phyloP scores from a whole-genome alignment of 2,329 filamentous ascomycete genomes.

The Aureobasidium zeae region DNA sequence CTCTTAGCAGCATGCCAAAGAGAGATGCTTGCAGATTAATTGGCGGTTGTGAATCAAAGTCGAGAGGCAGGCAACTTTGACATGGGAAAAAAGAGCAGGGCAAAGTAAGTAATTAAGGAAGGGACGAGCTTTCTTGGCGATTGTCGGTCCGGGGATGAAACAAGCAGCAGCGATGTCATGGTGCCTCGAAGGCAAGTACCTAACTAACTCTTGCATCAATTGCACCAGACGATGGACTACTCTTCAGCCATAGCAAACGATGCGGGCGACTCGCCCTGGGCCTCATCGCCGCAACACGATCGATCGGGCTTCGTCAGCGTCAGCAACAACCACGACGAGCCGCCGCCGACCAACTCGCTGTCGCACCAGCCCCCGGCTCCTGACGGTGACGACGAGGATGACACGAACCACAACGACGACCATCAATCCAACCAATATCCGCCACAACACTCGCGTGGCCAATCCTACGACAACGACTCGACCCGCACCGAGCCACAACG shows the following conservation, averaged over 20 bases:
- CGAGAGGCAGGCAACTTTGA: too few relatives aligned
- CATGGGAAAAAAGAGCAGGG: too few relatives aligned
- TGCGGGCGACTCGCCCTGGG: slow-evolving; percentile 57
- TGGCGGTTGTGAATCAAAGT: background rate
- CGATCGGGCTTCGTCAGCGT: slow-evolving; percentile 39
- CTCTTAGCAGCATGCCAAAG: slow-evolving; percentile 11
- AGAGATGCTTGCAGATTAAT: too few relatives aligned
- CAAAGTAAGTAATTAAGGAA: too few relatives aligned
- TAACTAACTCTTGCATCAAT: too few relatives aligned
- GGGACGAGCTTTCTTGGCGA: too few relatives aligned
- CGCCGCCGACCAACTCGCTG: slow-evolving; percentile 27
- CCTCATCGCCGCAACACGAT: slow-evolving; percentile 46
- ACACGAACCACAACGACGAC: background rate
- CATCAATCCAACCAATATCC: background rate
- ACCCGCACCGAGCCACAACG: slow-evolving; percentile 13
- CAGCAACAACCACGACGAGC: slow-evolving; percentile 34
- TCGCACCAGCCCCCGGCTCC: slow-evolving; percentile 12
- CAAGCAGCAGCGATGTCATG: slow-evolving; percentile 21
- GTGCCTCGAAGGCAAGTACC: too few relatives aligned
- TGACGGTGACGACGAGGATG: slow-evolving; percentile 15
- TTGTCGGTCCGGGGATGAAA: slow-evolving; percentile 21
- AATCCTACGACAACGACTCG: slow-evolving; percentile 2
- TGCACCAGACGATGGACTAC: slow-evolving; percentile 62
- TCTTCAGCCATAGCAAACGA: slow-evolving; percentile 44
- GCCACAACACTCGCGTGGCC: background rate